Evolutionary conservation across 179 eudicot genomes (phyloP).

Genomic region (Silene noctiflora): DNA sequence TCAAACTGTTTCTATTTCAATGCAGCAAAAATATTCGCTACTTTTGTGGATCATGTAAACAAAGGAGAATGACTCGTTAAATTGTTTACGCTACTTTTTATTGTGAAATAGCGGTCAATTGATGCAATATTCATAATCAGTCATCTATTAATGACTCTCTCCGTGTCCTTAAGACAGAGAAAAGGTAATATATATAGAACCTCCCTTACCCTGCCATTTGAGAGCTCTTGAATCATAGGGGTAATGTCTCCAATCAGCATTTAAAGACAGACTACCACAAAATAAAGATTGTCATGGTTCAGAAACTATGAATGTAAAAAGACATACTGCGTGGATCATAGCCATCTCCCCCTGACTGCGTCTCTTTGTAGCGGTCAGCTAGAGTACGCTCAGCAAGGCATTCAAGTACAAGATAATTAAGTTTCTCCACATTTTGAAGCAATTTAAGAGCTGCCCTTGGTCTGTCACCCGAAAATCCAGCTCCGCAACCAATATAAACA

Average conservation of each 20-base stretch:
- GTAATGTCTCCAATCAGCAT: too few relatives aligned
- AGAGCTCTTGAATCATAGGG: too few relatives aligned
- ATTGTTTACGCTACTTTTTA: too few relatives aligned
- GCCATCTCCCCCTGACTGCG: conserved; percentile 69
- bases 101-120: too few relatives aligned
- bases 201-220: too few relatives aligned
- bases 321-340: conserved; percentile 85
- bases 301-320: conserved; percentile 8
- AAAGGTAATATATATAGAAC: too few relatives aligned
- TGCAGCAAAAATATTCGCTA: too few relatives aligned
- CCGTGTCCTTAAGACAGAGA: too few relatives aligned
- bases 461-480: conserved; percentile 95
- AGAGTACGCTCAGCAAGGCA: conserved; percentile 98
- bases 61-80: too few relatives aligned
- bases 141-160: too few relatives aligned
- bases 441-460: conserved; percentile 87
- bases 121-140: too few relatives aligned
- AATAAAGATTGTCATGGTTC: not conserved
- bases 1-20: not conserved
- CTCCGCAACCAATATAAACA: conserved; percentile 92
- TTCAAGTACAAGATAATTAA: conserved; percentile 84
- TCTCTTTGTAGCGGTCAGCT: conserved; percentile 66
- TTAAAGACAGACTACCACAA: not conserved
- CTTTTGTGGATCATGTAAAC: too few relatives aligned
- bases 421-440: conserved; percentile 69